These are phyloP conservation scores for Yamadazyma scolyti DNA, from an alignment of 805 yeast species.

Conservation along the genomic window DNA sequence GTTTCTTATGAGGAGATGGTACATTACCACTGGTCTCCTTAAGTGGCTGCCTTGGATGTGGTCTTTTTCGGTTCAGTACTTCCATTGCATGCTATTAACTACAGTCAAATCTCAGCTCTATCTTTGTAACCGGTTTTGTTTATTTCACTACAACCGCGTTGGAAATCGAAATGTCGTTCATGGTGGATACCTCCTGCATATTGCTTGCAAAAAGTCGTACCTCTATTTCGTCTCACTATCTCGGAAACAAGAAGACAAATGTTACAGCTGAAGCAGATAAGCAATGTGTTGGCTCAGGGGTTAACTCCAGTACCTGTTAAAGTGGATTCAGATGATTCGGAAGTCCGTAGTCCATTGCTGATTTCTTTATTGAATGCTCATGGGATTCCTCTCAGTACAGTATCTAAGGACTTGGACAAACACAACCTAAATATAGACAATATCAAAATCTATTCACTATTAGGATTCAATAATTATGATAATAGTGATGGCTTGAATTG, in stretches of 20 bases:
- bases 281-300: slow-evolving; percentile 31
- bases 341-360: slow-evolving; percentile 18
- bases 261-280: slow-evolving; percentile 39
- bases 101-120: too few relatives aligned
- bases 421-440: slow-evolving; percentile 20
- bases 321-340: not conserved
- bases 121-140: too few relatives aligned
- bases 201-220: too few relatives aligned
- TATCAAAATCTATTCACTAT: slow-evolving; percentile 30
- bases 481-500: slow-evolving; percentile 5
- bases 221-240: too few relatives aligned
- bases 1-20: slow-evolving; percentile 34
- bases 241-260: too few relatives aligned
- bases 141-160: too few relatives aligned
- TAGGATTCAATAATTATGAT: slow-evolving; percentile 26
- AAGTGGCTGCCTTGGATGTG: slow-evolving; percentile 23
- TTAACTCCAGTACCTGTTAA: slow-evolving; percentile 15
- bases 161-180: too few relatives aligned
- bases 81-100: too few relatives aligned
- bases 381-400: slow-evolving; percentile 40
- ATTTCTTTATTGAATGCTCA: slow-evolving; percentile 31
- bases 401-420: slow-evolving; percentile 13
- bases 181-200: too few relatives aligned
- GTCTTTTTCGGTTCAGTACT: slow-evolving; percentile 8
- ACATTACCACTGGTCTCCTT: slow-evolving; percentile 38